Evolutionary conservation across 192 early-diverging fungal species (phyloP), one percentile per base, ranked within the genome.

Genomic region (Coemansia sp.): DNA sequence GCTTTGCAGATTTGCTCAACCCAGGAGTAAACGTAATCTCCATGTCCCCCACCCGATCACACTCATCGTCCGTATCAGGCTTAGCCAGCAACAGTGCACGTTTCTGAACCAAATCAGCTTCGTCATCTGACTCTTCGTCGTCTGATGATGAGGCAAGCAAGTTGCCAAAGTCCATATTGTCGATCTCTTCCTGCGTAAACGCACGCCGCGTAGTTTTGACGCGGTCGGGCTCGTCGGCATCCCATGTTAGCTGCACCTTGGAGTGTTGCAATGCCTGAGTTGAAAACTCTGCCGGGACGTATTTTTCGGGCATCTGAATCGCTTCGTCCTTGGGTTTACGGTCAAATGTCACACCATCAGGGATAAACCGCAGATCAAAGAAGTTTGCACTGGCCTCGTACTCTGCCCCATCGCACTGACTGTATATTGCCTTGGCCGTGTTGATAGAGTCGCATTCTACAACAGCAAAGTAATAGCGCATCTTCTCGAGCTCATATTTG

Each of bases 1-100:
- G 27, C 6, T 83, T 82, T 1, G 85, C 85, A 0, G 76, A 81
- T 69, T 93, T 91, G 64, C 87, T 92, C 45, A 98, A 72, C 26
- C 94, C 96, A 25, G 96, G 94, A 14, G 90, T 85, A 67, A 98
- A 98, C 11, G 95, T 95, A 59, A 98, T 96, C 74, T 98, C 93
- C 92, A 96, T 87, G 23, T 94, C 93, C 25, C 87, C 77, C 57
- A 85, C 81, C 6, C 74, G 68, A 16, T 75, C 80, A 50, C 83
- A 77, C 50, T 79, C 76, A 37, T 81, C 75, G 43, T 78, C 71
- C 59, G 68, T 65, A 51, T 60, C 50, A 12, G 14, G 56, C 31
- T 68, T 63, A 11, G 57, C 54, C 4, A 81, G 65, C 21, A 80
- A 68, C 39, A 80, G 53, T 0, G 71, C 75, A 69, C 66, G 81